Conservation (phyloP, 345 rosid genomes). For the Hibiscus tridactylites region DNA sequence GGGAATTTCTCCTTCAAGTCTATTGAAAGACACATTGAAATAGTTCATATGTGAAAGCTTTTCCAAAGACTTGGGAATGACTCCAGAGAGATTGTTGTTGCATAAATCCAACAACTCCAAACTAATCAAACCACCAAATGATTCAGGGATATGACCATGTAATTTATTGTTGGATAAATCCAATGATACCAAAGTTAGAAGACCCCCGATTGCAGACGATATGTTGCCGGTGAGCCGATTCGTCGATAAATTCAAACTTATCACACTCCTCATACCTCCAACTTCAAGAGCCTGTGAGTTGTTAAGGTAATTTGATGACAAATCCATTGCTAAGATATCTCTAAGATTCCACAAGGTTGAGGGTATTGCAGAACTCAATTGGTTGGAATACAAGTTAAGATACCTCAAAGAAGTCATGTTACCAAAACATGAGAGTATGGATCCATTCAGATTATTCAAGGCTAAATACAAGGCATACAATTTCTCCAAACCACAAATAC, state of each 20-base stretch:
- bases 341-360: not conserved
- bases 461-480: not conserved
- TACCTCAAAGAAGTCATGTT: not conserved
- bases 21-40: not conserved
- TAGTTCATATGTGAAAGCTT: not conserved
- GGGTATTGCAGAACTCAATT: not conserved
- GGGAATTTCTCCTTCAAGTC: not conserved
- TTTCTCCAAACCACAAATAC: not conserved
- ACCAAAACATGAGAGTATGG: not conserved
- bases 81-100: not conserved
- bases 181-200: not conserved
- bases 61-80: not conserved
- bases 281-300: not conserved
- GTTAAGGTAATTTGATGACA: conserved; percentile 6
- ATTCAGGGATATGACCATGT: conserved; percentile 1
- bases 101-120: conserved; percentile 1
- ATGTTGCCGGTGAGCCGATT: not conserved
- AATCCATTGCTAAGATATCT: not conserved
- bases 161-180: not conserved
- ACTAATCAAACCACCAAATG: not conserved
- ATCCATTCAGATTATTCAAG: not conserved
- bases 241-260: not conserved
- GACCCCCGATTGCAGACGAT: not conserved
- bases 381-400: not conserved
- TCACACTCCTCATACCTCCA: not conserved